Conservation (phyloP, 2,329 filamentous ascomycete species). For the Penicillium sp. region DNA sequence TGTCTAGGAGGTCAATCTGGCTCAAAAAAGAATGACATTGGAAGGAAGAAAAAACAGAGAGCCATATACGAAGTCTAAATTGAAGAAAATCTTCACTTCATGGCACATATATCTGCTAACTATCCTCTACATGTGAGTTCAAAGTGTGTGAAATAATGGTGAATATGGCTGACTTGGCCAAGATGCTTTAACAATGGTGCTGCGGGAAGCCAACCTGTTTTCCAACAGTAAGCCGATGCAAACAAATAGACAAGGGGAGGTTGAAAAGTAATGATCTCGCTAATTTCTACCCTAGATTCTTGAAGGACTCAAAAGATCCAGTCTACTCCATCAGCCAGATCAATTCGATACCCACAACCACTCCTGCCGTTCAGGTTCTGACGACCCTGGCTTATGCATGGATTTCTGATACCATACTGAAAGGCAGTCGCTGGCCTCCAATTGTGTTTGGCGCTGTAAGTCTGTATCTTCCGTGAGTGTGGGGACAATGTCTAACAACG, state of each 20-base stretch:
- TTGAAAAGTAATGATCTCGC: neutral
- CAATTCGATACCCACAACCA: conserved; percentile 62
- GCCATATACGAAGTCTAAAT: conserved; percentile 53
- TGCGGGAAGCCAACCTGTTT: conserved; percentile 55
- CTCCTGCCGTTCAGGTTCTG: conserved; percentile 56
- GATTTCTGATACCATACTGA: conserved; percentile 63
- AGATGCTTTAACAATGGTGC: conserved; percentile 63
- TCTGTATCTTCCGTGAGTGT: conserved; percentile 49
- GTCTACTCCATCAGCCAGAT: conserved; percentile 50
- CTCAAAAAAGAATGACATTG: conserved; percentile 52
- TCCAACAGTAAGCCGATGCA: conserved; percentile 44
- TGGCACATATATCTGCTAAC: conserved; percentile 67
- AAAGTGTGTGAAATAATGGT: neutral
- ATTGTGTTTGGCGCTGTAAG: conserved; percentile 58
- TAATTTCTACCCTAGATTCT: conserved; percentile 14
- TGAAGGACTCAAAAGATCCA: conserved; percentile 40
- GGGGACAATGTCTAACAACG: neutral
- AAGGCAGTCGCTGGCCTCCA: conserved; percentile 63
- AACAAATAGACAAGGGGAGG: no score
- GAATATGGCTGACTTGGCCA: neutral
- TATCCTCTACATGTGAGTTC: conserved; percentile 56
- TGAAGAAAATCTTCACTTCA: conserved; percentile 61
- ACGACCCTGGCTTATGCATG: conserved; percentile 64
- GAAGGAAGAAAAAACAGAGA: conserved; percentile 49
- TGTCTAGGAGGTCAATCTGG: conserved; percentile 45